A percentile compares a stretch with the other conserved stretches of the same genome.
These are phyloP conservation scores for Ambrosia trifida DNA, from an alignment of 129 eudicot genomes.

Conservation along the genomic window DNA sequence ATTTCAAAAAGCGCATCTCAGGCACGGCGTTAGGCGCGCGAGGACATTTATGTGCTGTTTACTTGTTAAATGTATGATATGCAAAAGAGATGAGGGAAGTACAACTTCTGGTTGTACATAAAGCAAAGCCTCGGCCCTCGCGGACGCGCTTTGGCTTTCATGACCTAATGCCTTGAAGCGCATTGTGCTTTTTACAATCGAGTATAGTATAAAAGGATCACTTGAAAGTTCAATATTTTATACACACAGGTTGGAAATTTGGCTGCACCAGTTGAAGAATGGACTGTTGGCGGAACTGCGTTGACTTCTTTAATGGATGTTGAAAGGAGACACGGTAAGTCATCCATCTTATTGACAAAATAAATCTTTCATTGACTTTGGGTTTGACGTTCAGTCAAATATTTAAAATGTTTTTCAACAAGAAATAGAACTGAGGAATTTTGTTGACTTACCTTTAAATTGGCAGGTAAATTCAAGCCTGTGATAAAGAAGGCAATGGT, in stretches of 20 bases:
- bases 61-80: too few species aligned
- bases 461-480: constrained; percentile 88
- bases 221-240: background rate
- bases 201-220: background rate
- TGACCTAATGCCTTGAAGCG: too few species aligned
- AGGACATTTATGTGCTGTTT: too few species aligned
- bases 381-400: background rate
- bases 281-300: constrained; percentile 99
- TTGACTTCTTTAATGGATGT: constrained; percentile 93
- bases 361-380: background rate
- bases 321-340: constrained; percentile 95
- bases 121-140: too few species aligned
- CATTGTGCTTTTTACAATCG: too few species aligned
- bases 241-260: constrained; percentile 79
- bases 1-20: too few species aligned
- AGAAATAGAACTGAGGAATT: background rate
- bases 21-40: too few species aligned
- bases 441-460: background rate
- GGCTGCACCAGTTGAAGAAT: constrained; percentile 92
- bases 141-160: too few species aligned
- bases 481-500: constrained; percentile 99
- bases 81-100: too few species aligned
- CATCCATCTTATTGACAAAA: background rate
- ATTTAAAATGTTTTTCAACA: background rate
- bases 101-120: too few species aligned